Conservation (phyloP, 805 yeast genomes). For the Suhomyces emberorum region DNA sequence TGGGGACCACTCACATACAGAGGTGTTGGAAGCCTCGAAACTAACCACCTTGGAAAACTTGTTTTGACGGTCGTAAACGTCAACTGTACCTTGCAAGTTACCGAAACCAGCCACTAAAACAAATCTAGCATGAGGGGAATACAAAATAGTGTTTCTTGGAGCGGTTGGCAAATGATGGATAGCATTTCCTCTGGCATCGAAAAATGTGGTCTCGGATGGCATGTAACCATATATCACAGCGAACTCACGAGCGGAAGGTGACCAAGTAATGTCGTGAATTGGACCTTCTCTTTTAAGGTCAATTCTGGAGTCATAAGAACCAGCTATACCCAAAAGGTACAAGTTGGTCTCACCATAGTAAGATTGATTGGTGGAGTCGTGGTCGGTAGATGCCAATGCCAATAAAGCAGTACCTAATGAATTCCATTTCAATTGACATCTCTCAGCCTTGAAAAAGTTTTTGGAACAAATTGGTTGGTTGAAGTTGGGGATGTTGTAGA, state of each 20-base stretch:
- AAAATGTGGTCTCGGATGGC: constrained; percentile 95
- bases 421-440: constrained; percentile 92
- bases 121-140: constrained; percentile 91
- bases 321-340: constrained; percentile 87
- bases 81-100: constrained; percentile 94
- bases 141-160: constrained; percentile 84
- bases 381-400: constrained; percentile 93
- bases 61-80: constrained; percentile 87
- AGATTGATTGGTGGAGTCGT: constrained; percentile 87
- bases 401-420: constrained; percentile 88
- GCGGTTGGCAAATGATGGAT: constrained; percentile 81
- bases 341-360: constrained; percentile 96
- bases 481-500: constrained; percentile 76
- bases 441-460: constrained; percentile 92
- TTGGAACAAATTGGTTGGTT: constrained; percentile 78
- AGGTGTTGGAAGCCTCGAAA: constrained; percentile 89
- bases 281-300: constrained; percentile 91
- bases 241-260: constrained; percentile 92
- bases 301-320: constrained; percentile 86
- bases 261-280: constrained; percentile 96
- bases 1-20: constrained; percentile 98
- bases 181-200: constrained; percentile 88
- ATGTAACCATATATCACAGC: constrained; percentile 96
- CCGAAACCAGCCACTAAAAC: constrained; percentile 97
- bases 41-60: constrained; percentile 76